phyloP scores from a whole-genome alignment of 495 filamentous ascomycete genomes.

The Xylaria nigripes region DNA sequence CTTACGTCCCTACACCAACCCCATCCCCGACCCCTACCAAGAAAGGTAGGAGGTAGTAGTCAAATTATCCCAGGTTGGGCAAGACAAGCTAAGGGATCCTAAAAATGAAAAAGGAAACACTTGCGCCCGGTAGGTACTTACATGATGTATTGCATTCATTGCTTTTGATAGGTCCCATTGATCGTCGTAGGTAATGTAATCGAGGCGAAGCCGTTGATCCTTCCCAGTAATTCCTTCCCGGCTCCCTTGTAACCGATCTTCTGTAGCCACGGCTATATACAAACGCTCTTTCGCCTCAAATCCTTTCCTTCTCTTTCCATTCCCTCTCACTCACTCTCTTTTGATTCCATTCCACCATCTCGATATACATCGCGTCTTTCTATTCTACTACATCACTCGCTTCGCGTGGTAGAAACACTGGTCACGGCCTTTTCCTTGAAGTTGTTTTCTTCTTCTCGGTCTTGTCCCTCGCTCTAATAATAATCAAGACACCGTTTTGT shows the following conservation, averaged over 20 bases:
- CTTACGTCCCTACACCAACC: too few species aligned
- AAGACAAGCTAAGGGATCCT: not conserved
- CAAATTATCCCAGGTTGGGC: not conserved
- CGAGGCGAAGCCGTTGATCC: not conserved
- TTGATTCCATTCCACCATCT: not conserved
- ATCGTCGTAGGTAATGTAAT: not conserved
- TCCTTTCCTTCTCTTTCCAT: not conserved
- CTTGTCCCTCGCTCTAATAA: conserved; percentile 6
- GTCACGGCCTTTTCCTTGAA: not conserved
- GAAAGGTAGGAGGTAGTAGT: not conserved
- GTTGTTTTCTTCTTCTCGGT: not conserved
- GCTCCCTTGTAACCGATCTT: not conserved
- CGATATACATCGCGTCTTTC: not conserved
- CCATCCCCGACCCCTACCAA: not conserved
- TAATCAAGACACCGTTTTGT: not conserved
- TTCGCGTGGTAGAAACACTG: conserved; percentile 9
- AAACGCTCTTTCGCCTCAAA: not conserved
- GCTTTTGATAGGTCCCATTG: not conserved
- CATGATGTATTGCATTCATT: too few species aligned
- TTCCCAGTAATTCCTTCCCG: not conserved
- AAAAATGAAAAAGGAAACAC: not conserved
- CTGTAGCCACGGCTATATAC: not conserved
- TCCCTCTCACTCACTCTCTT: not conserved
- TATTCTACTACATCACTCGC: conserved; percentile 11
- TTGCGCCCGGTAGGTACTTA: too few species aligned